Evolutionary conservation across 2,329 filamentous ascomycete genomes (phyloP), one percentile per base, ranked within the genome.

Genomic region (Phialemoniopsis sp.): DNA sequence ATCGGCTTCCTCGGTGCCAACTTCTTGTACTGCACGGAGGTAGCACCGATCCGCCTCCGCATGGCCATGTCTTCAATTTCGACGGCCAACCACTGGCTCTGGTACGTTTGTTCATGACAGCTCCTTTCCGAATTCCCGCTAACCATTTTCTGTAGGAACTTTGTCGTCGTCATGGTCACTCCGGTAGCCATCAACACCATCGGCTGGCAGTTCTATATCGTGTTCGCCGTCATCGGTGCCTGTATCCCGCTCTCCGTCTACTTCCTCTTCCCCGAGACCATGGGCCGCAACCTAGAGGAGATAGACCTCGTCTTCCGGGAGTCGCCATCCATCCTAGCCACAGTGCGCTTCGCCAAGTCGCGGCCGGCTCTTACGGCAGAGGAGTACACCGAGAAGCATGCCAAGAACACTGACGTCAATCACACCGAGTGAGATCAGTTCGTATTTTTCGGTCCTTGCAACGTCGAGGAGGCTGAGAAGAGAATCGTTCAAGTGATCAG

Each of bases 21-120:
- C 46, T 80, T 79, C 57, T 60, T 80, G 13, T 80, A 80, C 55
- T 76, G 73, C 40, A 71, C 76, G 2, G 76, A 80, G 49, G 62
- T 80, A 18, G 73, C 74, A 1, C 76, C 76, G 2, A 59, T 72
- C n/a, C 58, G 67, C 10, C 55, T 76, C 19, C 62, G 72, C 29
- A 70, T 73, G 40, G 65, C 71, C 15, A 77, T 80, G 66, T 69
- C 72, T 3, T 68, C 70, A 28, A 70, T 80, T 29, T 73, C 70
- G 0, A 79, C 75, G 0, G 74, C 70, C 1, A 73, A 70, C 46
- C 68, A 72, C 46, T 74, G 71, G 71, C 60, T 73, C 16, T 71
- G 66, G 61, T 60, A 54, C 38, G 56, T 56, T 6, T 10, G 6
- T 26, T 26, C 10, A 6, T 26, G 6, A 26, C 21, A 6, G 21